Base-by-base conservation (phyloP, 768 basidiomycete species). In the Amanita exitialis region DNA sequence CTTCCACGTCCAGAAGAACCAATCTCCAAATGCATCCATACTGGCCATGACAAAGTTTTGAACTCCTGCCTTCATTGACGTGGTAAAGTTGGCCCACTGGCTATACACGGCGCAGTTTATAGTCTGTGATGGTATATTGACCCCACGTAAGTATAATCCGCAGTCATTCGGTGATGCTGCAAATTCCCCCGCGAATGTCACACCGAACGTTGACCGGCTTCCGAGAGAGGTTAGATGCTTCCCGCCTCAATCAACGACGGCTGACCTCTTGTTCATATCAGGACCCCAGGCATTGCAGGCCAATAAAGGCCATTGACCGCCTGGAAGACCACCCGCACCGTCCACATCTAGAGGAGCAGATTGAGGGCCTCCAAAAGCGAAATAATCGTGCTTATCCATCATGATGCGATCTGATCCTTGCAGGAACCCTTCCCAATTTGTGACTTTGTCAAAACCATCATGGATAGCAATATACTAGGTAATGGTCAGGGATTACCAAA, bases 121-220 rank as follows among this genome's bases (percentile, higher is more conserved):
- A 65, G 44, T 64, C 64, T 15, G 53, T 16, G 12, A 86, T 86
- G 25, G 66, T 60, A 18, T 51, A 28, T 50, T 55, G 10, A 61
- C 59, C 8, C 64, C 65, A 1, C 51, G 54, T 21, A 69, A 49
- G 51, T 62, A 67, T 12, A 68, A 56, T 7, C 62, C 85, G 58
- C 87, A 88, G 47, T 78, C 71, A 59, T 84, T 88, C 57, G 71
- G 73, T 8, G 79, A 83, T 2, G 73, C 73, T 47, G 83, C 79
- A 65, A 84, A 91, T 65, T 94, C 91, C 38, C 88, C 91, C 0
- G 80, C 80, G 21, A 83, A 61, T 12, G 80, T 80, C 36, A 91
- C 65, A 8, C 91, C 91, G 58, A 90, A 88, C 30, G 56, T 54
- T 44, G 57, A 53, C 57, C 71, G 62, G 54, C 74, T 76, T 56